Evolutionary conservation across 345 rosid species (phyloP).

Genomic region (Citrus sp.): DNA sequence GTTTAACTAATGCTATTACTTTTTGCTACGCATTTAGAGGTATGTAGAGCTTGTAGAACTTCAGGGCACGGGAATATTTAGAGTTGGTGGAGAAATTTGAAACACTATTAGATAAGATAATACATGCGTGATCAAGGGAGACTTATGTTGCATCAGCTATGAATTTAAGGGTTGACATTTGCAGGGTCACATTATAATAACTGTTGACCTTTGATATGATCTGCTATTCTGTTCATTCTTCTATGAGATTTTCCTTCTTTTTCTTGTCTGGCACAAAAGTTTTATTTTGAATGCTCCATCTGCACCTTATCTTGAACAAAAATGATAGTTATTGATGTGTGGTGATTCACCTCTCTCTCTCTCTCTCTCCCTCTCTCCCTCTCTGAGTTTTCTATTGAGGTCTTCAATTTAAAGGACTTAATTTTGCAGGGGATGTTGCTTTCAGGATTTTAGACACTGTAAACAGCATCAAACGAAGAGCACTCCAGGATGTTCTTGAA

Average conservation of each 20-base stretch:
- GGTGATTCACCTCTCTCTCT: not conserved
- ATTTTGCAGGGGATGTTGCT: slow-evolving; percentile 85
- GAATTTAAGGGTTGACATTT: not conserved
- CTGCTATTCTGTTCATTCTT: no score
- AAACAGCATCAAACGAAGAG: slow-evolving; percentile 54
- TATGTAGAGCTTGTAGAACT: not conserved
- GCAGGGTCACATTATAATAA: no score
- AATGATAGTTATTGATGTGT: not conserved
- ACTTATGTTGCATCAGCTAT: not conserved
- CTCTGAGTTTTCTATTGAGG: not conserved
- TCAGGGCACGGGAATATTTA: not conserved
- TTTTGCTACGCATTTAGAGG: not conserved
- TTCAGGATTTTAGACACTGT: slow-evolving; percentile 73
- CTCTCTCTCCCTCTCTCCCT: no score
- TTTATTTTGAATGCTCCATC: not conserved
- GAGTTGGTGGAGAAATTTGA: not conserved
- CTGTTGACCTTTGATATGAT: no score
- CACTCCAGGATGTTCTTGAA: slow-evolving; percentile 46
- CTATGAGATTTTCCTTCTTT: no score
- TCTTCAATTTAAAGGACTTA: slow-evolving; percentile 10
- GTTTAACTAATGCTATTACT: not conserved
- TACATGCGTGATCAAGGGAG: not conserved
- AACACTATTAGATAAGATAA: not conserved
- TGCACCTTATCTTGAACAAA: not conserved
- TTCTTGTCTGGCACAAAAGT: no score